A percentile compares a stretch with the other conserved stretches of the same genome.
Evolutionary conservation across 73 alveolate genomes (phyloP).

Genomic region (Paramecium caudatum): DNA sequence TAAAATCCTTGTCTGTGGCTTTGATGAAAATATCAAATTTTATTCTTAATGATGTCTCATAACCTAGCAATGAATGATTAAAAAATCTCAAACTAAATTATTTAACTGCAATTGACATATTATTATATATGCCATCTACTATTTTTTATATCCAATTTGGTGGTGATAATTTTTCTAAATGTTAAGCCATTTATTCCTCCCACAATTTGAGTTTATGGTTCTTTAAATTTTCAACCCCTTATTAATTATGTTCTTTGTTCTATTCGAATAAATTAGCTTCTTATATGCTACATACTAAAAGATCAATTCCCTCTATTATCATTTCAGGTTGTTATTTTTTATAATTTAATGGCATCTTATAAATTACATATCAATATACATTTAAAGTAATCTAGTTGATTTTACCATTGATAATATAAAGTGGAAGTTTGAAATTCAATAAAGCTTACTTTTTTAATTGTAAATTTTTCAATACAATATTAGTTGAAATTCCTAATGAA

Average conservation of each 20-base stretch:
- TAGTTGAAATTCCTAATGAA: constrained; percentile 16
- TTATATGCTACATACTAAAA: constrained; percentile 23
- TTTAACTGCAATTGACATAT: constrained; percentile 39
- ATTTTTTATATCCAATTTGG: constrained; percentile 68
- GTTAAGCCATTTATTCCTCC: constrained; percentile 65
- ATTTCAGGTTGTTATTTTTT: constrained; percentile 51
- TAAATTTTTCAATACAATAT: constrained; percentile 38
- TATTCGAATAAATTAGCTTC: neutral
- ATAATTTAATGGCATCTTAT: constrained; percentile 64
- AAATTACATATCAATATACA: constrained; percentile 8
- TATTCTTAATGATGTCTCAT: constrained; percentile 21
- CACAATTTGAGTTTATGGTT: constrained; percentile 57
- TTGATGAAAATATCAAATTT: constrained; percentile 37
- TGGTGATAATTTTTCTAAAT: constrained; percentile 51
- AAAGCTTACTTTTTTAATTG: constrained; percentile 48
- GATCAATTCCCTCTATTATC: constrained; percentile 51
- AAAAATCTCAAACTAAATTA: constrained; percentile 1
- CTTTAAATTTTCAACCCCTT: constrained; percentile 59
- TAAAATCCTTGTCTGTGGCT: constrained; percentile 50
- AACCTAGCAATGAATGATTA: constrained; percentile 48
- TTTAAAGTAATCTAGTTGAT: constrained; percentile 26
- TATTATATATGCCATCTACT: constrained; percentile 58
- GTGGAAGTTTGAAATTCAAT: constrained; percentile 33
- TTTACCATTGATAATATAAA: constrained; percentile 54
- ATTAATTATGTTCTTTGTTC: constrained; percentile 30